Base-by-base conservation (phyloP, 495 filamentous ascomycete genomes). In the Xylaria intraflava region DNA sequence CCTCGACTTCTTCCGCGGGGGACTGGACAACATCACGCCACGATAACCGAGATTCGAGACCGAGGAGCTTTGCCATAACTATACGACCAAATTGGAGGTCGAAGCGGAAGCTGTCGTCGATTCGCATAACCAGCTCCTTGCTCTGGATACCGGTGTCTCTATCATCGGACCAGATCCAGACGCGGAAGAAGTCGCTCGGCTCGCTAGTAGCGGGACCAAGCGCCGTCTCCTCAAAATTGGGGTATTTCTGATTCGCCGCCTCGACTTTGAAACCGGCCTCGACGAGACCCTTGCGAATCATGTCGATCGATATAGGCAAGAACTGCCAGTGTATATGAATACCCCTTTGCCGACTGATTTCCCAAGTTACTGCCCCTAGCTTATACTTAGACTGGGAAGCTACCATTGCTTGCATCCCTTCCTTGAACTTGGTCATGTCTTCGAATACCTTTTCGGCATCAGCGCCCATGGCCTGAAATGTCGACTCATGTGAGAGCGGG, bases 241-340 rank as follows among this genome's bases (percentile, higher is more conserved):
- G 88, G 49, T 86, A 87, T 46, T 81, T 73, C 19, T 82, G 64
- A 57, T 93, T 91, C 62, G 90, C 85, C 0, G 89, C 90, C 62
- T 91, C 81, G 14, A 90, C 87, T 52, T 83, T 81, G 75, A 95
- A 95, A 0, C 82, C 90, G 0, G 86, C 88, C 61, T 90, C 86
- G 7, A 94, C 87, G 1, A 91, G 73, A 0, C 85, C 84, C 38
- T 81, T 78, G 9, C 63, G 65, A 36, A 95, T 75, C 20, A 88
- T 68, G 10, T 83, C 76, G 0, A 75, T 64, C 0, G 86, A 78
- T 0, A 95, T 77, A 2, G 93, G 92, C 27, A 96, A 74, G 61
- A 94, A 92, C 73, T 98, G 93, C 93, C 92, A 96, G 62, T 96
- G 93, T 0, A 80, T 76, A 65, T 98, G 93, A 47, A 96, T 84